Evolutionary conservation across 345 rosid genomes (phyloP).

Genomic region (Kandelia obovata): DNA sequence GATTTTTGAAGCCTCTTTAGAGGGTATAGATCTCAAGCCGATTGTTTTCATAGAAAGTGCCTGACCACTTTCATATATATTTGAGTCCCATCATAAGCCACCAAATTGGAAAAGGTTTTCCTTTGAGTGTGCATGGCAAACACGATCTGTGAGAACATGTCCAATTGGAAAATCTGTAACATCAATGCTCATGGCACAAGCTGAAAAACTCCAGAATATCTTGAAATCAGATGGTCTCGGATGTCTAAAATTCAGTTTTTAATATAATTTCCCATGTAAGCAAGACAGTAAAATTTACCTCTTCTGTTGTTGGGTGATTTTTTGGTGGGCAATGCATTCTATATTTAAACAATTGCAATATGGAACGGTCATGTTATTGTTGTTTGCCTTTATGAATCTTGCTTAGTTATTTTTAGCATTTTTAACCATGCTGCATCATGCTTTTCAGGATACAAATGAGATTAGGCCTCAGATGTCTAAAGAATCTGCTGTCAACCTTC

Average conservation of each 20-base stretch:
- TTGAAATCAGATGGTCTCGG: background rate
- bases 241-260: background rate
- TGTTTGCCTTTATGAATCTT: background rate
- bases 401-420: constrained; percentile 1
- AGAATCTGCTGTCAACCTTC: constrained; percentile 16
- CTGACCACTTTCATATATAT: no score
- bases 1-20: no score
- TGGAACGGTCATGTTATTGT: background rate
- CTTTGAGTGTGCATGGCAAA: no score
- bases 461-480: constrained; percentile 3
- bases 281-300: no score
- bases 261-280: no score
- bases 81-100: no score
- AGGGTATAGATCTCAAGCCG: no score
- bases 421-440: constrained; percentile 3
- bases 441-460: constrained; percentile 26
- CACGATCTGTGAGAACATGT: background rate
- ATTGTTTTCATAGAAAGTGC: no score
- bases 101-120: no score
- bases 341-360: background rate
- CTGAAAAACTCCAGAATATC: background rate
- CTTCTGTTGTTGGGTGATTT: background rate
- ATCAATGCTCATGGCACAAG: background rate
- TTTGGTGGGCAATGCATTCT: background rate
- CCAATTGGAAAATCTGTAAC: background rate